Conservation (phyloP, 192 early-diverging fungal genomes). For the Backusella tarrabulga region DNA sequence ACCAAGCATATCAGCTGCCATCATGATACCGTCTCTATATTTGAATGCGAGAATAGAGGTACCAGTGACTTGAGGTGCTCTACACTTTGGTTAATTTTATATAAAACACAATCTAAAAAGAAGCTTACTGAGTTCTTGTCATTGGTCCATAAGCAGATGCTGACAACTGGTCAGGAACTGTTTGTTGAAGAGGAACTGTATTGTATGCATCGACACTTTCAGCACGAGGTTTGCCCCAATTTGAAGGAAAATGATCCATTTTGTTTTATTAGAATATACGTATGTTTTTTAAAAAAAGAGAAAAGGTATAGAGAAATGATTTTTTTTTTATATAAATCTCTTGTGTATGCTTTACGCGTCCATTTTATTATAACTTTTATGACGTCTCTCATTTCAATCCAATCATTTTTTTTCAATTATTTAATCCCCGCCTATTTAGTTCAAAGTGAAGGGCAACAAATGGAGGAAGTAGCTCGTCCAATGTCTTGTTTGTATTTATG, state of each 20-base stretch:
- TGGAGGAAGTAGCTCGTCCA: neutral
- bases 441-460: neutral
- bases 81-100: slow-evolving; percentile 12
- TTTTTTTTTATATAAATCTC: neutral
- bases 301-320: neutral
- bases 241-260: slow-evolving; percentile 77
- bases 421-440: neutral
- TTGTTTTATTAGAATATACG: neutral
- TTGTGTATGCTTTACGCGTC: slow-evolving; percentile 2
- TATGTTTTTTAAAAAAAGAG: neutral
- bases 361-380: slow-evolving; percentile 4
- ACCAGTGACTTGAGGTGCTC: slow-evolving; percentile 87
- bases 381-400: slow-evolving; percentile 2
- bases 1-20: slow-evolving; percentile 91
- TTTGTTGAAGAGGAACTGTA: slow-evolving; percentile 51
- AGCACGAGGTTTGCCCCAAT: slow-evolving; percentile 75
- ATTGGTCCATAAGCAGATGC: slow-evolving; percentile 47
- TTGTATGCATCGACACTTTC: slow-evolving; percentile 54
- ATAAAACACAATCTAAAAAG: neutral
- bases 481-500: neutral
- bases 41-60: slow-evolving; percentile 92
- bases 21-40: slow-evolving; percentile 97
- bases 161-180: slow-evolving; percentile 47
- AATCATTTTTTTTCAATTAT: neutral
- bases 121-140: slow-evolving; percentile 56